phyloP scores from a whole-genome alignment of 768 basidiomycete species.

The Mycena filopes region DNA sequence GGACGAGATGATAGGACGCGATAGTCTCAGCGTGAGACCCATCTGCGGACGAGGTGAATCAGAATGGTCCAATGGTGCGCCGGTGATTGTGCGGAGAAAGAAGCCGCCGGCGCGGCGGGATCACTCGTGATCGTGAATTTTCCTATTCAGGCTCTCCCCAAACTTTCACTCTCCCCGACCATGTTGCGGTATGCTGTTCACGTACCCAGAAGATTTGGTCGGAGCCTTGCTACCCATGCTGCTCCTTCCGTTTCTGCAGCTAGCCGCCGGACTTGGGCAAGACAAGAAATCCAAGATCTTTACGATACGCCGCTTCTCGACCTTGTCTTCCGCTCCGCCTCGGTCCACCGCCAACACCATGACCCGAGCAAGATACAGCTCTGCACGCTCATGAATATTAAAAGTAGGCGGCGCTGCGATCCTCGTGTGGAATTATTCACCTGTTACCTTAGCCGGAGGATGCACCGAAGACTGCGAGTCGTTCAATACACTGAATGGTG shows the following conservation, averaged over 20 bases:
- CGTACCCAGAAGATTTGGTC: conserved; percentile 44
- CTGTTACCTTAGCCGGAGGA: conserved; percentile 76
- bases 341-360: conserved; percentile 86
- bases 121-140: neutral
- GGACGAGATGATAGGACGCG: too few relatives aligned
- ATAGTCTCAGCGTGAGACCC: too few relatives aligned
- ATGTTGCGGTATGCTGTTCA: conserved; percentile 54
- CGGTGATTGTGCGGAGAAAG: neutral
- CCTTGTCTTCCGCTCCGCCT: conserved; percentile 87
- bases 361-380: conserved; percentile 93
- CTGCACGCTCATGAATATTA: conserved; percentile 98
- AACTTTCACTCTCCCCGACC: conserved; percentile 18
- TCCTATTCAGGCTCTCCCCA: neutral
- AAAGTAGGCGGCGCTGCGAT: conserved; percentile 69
- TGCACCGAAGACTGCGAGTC: conserved; percentile 93
- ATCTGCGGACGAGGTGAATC: too few relatives aligned
- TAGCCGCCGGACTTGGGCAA: conserved; percentile 76
- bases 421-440: conserved; percentile 7
- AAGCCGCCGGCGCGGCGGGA: neutral
- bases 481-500: conserved; percentile 16
- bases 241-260: conserved; percentile 40
- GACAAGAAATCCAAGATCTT: conserved; percentile 83
- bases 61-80: too few relatives aligned
- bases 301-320: conserved; percentile 90
- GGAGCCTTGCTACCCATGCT: conserved; percentile 75